Evolutionary conservation across 768 basidiomycete species (phyloP).

Genomic region (Jaapia argillacea): DNA sequence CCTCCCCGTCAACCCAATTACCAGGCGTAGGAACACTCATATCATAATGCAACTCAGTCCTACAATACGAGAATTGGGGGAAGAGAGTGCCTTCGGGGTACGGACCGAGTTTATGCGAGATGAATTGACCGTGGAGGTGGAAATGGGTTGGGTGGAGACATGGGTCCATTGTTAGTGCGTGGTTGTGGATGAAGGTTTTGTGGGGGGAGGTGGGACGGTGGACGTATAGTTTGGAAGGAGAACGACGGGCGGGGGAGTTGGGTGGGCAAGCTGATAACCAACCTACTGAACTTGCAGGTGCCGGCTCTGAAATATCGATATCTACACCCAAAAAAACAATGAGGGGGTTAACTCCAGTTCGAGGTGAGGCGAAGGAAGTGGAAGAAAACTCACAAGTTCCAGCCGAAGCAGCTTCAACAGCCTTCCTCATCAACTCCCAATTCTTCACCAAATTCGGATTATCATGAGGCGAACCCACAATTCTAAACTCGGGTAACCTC

Average conservation of each 20-base stretch:
- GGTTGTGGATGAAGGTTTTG: constrained; percentile 26
- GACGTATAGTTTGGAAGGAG: constrained; percentile 3
- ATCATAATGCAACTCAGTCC: constrained; percentile 42
- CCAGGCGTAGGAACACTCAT: constrained; percentile 41
- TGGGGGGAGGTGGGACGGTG: neutral
- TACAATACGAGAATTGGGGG: constrained; percentile 44
- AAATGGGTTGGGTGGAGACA: constrained; percentile 25
- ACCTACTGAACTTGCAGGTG: neutral
- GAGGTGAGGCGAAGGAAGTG: constrained; percentile 6
- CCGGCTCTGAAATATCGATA: neutral
- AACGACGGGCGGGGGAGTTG: constrained; percentile 16
- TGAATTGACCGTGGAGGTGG: constrained; percentile 39
- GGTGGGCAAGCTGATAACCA: constrained; percentile 1
- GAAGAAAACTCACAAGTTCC: constrained; percentile 14
- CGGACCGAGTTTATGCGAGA: constrained; percentile 38
- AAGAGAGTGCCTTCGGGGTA: constrained; percentile 29
- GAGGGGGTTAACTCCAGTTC: too few relatives aligned
- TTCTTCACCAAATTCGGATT: constrained; percentile 18
- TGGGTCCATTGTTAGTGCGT: constrained; percentile 25
- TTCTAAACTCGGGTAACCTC: constrained; percentile 21
- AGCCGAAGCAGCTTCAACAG: constrained; percentile 12
- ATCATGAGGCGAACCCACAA: constrained; percentile 20
- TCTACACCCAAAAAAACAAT: neutral
- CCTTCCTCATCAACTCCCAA: constrained; percentile 15
- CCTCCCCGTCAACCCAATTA: constrained; percentile 34